Evolutionary conservation across 2,329 filamentous ascomycete genomes (phyloP).

Genomic region (Fusarium domesticum): DNA sequence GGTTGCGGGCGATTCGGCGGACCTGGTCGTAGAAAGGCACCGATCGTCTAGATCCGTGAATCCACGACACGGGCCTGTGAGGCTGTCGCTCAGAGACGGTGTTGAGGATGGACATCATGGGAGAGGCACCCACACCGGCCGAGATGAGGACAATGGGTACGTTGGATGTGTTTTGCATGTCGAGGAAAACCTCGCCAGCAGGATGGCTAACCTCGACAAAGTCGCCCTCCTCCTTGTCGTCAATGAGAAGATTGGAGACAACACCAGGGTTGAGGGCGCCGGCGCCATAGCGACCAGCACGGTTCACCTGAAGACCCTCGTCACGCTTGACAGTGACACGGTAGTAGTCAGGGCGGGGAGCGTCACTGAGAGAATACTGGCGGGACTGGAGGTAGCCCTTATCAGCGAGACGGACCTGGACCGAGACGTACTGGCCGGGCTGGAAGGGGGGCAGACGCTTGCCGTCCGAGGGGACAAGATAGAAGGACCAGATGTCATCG

Average conservation of each 20-base stretch:
- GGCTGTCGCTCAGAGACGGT: conserved; percentile 45
- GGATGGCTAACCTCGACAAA: conserved; percentile 65
- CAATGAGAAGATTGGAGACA: conserved; percentile 68
- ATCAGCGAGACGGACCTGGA: conserved; percentile 56
- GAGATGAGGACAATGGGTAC: conserved; percentile 57
- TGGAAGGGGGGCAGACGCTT: conserved; percentile 59
- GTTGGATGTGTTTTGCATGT: conserved; percentile 37
- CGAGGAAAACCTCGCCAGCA: conserved; percentile 58
- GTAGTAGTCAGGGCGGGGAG: conserved; percentile 59
- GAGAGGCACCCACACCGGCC: conserved; percentile 59
- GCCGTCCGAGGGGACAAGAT: conserved; percentile 61
- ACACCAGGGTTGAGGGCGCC: conserved; percentile 54
- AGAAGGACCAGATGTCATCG: conserved; percentile 68
- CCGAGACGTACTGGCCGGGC: conserved; percentile 70
- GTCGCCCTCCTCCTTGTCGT: conserved; percentile 59
- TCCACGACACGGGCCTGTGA: conserved; percentile 53
- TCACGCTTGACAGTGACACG: conserved; percentile 71
- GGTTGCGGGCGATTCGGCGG: conserved; percentile 41
- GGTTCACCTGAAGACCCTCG: conserved; percentile 45
- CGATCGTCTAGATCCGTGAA: conserved; percentile 54
- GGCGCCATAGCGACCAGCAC: conserved; percentile 20
- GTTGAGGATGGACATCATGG: conserved; percentile 60
- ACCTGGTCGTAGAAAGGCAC: conserved; percentile 55
- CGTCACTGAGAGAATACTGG: conserved; percentile 71
- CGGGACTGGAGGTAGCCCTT: conserved; percentile 61